phyloP scores from a whole-genome alignment of 495 filamentous ascomycete genomes.

The Tuber indicum region DNA sequence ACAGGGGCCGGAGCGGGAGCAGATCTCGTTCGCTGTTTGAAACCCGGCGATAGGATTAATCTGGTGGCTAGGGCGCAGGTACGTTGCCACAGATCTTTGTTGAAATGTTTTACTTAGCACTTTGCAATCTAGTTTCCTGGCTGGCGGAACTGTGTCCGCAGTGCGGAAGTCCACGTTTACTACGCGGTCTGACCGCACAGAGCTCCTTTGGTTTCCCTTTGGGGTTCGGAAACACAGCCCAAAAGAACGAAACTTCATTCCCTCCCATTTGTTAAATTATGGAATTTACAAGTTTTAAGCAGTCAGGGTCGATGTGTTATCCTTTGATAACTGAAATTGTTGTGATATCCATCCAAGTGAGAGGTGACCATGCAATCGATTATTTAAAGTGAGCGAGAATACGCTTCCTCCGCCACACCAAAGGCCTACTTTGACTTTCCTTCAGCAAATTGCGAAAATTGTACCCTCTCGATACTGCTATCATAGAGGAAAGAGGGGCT shows the following conservation, averaged over 20 bases:
- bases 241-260: not conserved
- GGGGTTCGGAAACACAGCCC: not conserved
- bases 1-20: conserved; percentile 15
- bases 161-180: conserved; percentile 17
- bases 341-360: not conserved
- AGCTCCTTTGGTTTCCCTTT: not conserved
- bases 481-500: not conserved
- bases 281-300: not conserved
- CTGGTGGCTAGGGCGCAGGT: conserved; percentile 24
- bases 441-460: not conserved
- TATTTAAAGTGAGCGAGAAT: not conserved
- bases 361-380: not conserved
- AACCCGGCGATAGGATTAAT: conserved; percentile 19
- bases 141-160: conserved; percentile 22
- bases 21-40: conserved; percentile 16
- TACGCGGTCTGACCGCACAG: conserved; percentile 11
- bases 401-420: not conserved
- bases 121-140: conserved; percentile 15
- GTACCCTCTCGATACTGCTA: not conserved
- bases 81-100: not conserved
- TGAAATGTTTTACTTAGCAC: not conserved
- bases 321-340: not conserved
- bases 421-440: not conserved
- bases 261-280: not conserved
- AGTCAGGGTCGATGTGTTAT: not conserved